Conservation (phyloP, 768 basidiomycete genomes). For the Calvatia gigantea region DNA sequence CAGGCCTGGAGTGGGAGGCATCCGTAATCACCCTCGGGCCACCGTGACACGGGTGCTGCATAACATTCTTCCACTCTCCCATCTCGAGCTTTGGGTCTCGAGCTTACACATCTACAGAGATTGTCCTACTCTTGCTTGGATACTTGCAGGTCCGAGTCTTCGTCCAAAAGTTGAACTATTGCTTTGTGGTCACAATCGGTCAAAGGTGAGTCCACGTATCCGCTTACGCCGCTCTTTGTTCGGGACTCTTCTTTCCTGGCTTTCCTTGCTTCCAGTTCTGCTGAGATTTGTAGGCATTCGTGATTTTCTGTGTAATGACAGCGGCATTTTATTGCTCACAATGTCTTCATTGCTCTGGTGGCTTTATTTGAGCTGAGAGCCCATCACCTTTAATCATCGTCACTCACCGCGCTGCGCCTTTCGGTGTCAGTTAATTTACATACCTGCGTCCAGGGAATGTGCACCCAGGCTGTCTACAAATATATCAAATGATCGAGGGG, state of each 20-base stretch:
- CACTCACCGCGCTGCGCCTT: neutral
- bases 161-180: neutral
- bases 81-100: conserved; percentile 3
- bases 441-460: no score
- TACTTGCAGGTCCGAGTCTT: conserved; percentile 2
- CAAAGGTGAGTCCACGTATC: conserved; percentile 21
- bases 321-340: no score
- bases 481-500: neutral
- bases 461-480: neutral
- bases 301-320: no score
- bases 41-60: conserved; percentile 3
- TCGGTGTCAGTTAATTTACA: no score
- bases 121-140: neutral
- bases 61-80: conserved; percentile 7
- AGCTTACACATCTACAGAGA: neutral
- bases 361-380: neutral
- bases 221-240: neutral
- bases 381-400: conserved; percentile 1
- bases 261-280: neutral
- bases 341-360: no score
- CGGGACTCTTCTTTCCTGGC: neutral
- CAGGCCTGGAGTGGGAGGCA: conserved; percentile 11
- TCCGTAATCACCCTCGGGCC: conserved; percentile 16
- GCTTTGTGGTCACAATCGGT: conserved; percentile 1
- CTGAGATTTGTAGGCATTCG: no score